These are phyloP conservation scores for Durotheca rogersii DNA, from an alignment of 495 filamentous ascomycete species.

Conservation along the genomic window DNA sequence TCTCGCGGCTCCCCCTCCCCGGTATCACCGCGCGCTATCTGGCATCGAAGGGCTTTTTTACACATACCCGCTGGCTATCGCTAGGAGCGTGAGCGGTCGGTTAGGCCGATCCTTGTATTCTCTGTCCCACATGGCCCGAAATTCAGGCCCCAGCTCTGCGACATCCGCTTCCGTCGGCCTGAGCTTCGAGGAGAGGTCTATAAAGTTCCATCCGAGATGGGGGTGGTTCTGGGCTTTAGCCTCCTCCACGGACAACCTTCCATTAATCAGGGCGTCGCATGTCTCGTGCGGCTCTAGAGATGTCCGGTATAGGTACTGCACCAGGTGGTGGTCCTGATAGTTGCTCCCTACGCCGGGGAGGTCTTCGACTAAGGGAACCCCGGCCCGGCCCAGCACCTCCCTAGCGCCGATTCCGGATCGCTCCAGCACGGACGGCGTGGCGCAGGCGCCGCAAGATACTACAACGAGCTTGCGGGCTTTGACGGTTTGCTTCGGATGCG, in stretches of 20 bases:
- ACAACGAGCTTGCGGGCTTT: conserved; percentile 55
- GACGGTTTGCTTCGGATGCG: conserved; percentile 34
- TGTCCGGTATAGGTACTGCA: conserved; percentile 35
- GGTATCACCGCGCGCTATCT: no score
- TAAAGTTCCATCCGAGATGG: conserved; percentile 48
- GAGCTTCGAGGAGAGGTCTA: conserved; percentile 49
- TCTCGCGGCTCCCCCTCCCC: no score
- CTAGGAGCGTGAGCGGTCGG: conserved; percentile 43
- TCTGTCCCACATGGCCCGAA: conserved; percentile 45
- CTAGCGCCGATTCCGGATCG: conserved; percentile 59
- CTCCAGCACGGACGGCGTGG: conserved; percentile 60
- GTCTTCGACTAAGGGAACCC: conserved; percentile 37
- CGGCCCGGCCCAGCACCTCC: conserved; percentile 37
- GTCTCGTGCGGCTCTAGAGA: conserved; percentile 39
- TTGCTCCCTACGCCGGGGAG: conserved; percentile 52
- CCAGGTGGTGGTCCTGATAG: conserved; percentile 53
- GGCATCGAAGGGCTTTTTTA: neutral
- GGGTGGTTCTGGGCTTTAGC: conserved; percentile 29
- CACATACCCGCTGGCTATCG: conserved; percentile 30
- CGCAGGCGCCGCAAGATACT: conserved; percentile 57
- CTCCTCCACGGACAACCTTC: conserved; percentile 22
- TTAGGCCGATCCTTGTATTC: conserved; percentile 45
- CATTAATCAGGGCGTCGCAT: conserved; percentile 35
- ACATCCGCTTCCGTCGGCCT: conserved; percentile 46
- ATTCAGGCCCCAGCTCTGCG: conserved; percentile 40